Percentiles rank a stretch among this genome's conserved stretches.
These are phyloP conservation scores for Chimonanthus praecox DNA, from an alignment of 164 flowering plant species.

Conservation along the genomic window DNA sequence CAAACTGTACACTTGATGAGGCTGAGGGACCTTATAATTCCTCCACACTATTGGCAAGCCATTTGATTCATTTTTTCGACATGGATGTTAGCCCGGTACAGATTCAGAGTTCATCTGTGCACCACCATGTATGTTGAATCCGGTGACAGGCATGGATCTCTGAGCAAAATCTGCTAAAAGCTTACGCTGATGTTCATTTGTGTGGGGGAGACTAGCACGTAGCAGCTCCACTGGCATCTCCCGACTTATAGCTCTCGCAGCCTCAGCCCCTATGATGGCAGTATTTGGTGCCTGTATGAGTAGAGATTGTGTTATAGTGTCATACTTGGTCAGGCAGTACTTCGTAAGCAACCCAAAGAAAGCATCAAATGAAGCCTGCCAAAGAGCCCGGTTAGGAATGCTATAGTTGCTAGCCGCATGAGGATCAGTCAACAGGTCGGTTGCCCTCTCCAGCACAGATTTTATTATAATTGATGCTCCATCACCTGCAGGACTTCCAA, in stretches of 20 bases:
- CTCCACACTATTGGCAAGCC: neutral
- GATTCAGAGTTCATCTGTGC: conserved; percentile 37
- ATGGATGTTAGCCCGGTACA: conserved; percentile 25
- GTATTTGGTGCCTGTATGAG: conserved; percentile 32
- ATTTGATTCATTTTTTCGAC: neutral
- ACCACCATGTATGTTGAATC: conserved; percentile 30
- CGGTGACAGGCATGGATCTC: conserved; percentile 59
- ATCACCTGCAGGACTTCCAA: conserved; percentile 86
- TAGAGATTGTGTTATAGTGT: conserved; percentile 60
- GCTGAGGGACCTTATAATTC: neutral
- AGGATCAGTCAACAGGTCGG: conserved; percentile 60
- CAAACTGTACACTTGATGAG: neutral
- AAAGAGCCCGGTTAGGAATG: conserved; percentile 47
- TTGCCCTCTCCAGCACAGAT: conserved; percentile 81
- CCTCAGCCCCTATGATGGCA: conserved; percentile 41
- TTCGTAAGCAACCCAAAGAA: conserved; percentile 75
- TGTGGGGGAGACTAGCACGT: conserved; percentile 88
- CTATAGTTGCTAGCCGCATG: conserved; percentile 45
- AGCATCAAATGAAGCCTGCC: conserved; percentile 94
- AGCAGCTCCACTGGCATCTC: conserved; percentile 93
- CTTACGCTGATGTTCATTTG: conserved; percentile 69
- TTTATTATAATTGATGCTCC: conserved; percentile 71
- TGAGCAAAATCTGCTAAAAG: conserved; percentile 70
- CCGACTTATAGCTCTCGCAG: conserved; percentile 56
- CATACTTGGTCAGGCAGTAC: conserved; percentile 78